Evolutionary conservation across 106 monocot species (phyloP).

Genomic region (Iris macrosiphon): DNA sequence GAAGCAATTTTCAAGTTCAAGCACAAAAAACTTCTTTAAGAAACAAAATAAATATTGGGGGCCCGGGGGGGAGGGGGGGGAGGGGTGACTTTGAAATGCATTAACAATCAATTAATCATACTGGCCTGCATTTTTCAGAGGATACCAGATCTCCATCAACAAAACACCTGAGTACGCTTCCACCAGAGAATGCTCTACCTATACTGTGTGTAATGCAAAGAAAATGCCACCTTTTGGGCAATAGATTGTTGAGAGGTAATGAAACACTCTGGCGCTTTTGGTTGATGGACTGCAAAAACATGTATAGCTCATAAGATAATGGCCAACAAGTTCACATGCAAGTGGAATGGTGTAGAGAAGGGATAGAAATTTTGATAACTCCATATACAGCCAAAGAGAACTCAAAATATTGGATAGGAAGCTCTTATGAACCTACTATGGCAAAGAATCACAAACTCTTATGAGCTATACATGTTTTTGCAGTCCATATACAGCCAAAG

Average conservation of each 20-base stretch:
- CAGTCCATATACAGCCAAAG: no score
- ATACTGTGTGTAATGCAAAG: constrained; percentile 80
- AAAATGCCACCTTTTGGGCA: constrained; percentile 79
- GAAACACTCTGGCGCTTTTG: constrained; percentile 76
- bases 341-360: background rate
- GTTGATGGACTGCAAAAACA: constrained; percentile 59
- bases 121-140: constrained; percentile 91
- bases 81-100: background rate
- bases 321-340: background rate
- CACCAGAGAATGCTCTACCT: constrained; percentile 93
- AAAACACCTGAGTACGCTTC: constrained; percentile 76
- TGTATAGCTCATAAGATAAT: background rate
- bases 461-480: constrained; percentile 5
- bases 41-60: no score
- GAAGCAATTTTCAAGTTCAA: background rate
- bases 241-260: constrained; percentile 51
- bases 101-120: constrained; percentile 3
- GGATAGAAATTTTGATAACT: background rate
- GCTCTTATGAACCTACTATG: no score
- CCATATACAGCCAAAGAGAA: no score
- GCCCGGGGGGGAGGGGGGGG: background rate
- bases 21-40: background rate
- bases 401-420: no score
- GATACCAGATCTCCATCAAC: constrained; percentile 77
- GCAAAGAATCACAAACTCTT: no score